A percentile compares a stretch with the other conserved stretches of the same genome.
These are phyloP conservation scores for Solanum hybrid DNA, from an alignment of 305 asterid species.

Conservation along the genomic window DNA sequence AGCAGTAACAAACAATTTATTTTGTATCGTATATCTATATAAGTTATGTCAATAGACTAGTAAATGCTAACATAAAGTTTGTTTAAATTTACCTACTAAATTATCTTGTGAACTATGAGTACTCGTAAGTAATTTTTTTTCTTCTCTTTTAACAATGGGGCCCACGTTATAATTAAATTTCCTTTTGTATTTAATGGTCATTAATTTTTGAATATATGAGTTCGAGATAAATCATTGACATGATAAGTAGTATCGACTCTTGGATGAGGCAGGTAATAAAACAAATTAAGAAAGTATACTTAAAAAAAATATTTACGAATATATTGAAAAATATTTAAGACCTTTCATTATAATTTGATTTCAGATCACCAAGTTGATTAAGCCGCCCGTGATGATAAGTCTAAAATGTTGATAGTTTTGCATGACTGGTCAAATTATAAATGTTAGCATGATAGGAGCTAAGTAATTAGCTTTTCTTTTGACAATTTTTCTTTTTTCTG, in stretches of 20 bases:
- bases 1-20: background rate
- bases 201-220: background rate
- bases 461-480: background rate
- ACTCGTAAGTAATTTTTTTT: background rate
- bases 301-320: no score
- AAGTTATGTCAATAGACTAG: background rate
- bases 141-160: background rate
- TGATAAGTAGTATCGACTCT: background rate
- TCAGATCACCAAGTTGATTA: background rate
- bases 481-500: background rate
- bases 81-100: background rate
- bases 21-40: no score
- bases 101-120: background rate
- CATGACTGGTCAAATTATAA: background rate
- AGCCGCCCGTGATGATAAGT: background rate
- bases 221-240: background rate
- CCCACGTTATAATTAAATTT: background rate
- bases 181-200: background rate
- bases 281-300: background rate
- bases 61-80: background rate
- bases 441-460: background rate
- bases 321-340: no score
- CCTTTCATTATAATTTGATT: background rate
- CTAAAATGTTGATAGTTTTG: background rate
- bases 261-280: background rate